These are phyloP conservation scores for Ophiocordyceps polyrhachis-furcata DNA, from an alignment of 2,329 filamentous ascomycete genomes.

Conservation along the genomic window DNA sequence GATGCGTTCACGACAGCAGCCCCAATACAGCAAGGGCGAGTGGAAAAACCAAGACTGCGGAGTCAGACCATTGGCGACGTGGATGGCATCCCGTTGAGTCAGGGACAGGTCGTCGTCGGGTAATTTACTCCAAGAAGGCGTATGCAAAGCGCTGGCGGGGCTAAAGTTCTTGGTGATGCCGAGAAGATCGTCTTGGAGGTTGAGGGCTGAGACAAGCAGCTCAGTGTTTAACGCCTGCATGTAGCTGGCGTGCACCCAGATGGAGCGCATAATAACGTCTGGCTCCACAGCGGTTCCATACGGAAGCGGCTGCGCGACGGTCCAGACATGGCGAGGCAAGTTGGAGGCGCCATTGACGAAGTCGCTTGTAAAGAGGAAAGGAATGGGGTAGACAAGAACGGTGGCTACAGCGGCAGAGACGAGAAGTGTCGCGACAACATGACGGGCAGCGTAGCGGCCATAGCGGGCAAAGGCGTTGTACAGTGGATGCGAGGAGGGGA, in stretches of 20 bases:
- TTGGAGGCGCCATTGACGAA: conserved; percentile 53
- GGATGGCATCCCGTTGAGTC: conserved; percentile 32
- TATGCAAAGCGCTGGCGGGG: conserved; percentile 20
- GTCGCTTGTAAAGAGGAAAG: conserved; percentile 56
- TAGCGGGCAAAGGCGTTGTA: conserved; percentile 48
- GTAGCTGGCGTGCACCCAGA: conserved; percentile 67
- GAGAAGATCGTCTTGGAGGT: conserved; percentile 51
- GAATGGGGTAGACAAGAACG: conserved; percentile 53
- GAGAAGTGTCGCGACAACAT: conserved; percentile 57
- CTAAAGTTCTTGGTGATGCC: conserved; percentile 38
- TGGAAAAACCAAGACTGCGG: conserved; percentile 60
- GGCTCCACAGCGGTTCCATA: conserved; percentile 30
- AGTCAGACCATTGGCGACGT: conserved; percentile 39
- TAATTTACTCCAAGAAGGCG: conserved; percentile 11
- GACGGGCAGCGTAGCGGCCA: conserved; percentile 49
- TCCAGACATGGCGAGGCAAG: conserved; percentile 67
- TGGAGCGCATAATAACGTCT: conserved; percentile 65
- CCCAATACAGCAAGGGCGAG: conserved; percentile 70
- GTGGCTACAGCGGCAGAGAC: conserved; percentile 55
- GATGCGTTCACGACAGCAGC: conserved; percentile 41
- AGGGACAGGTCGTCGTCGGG: conserved; percentile 19
- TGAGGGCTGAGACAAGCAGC: conserved; percentile 46
- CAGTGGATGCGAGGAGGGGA: conserved; percentile 45
- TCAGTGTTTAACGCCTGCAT: conserved; percentile 54
- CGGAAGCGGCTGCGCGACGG: conserved; percentile 46